Percentiles rank a stretch among this genome's conserved stretches.
phyloP scores from a whole-genome alignment of 106 monocot genomes.

The Triglochin maritima region DNA sequence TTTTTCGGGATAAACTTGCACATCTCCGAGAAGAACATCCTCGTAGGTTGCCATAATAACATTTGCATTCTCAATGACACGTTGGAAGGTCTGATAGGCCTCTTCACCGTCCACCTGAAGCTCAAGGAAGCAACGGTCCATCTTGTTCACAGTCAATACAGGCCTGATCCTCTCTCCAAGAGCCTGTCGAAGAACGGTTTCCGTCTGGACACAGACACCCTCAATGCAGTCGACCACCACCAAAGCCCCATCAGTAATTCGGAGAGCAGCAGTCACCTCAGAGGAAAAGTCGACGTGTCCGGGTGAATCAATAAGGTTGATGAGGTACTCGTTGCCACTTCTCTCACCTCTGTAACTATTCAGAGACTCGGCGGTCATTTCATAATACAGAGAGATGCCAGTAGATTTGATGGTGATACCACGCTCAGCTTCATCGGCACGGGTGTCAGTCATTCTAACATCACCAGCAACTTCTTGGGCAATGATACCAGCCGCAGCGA shows the following conservation, averaged over 20 bases:
- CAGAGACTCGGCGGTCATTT: conserved; percentile 31
- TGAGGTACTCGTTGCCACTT: conserved; percentile 35
- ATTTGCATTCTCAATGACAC: conserved; percentile 49
- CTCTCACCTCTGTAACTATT: conserved; percentile 36
- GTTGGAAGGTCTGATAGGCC: conserved; percentile 36
- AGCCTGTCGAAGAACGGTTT: conserved; percentile 37
- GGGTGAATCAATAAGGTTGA: conserved; percentile 47
- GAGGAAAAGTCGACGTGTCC: conserved; percentile 48
- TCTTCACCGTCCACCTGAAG: conserved; percentile 48
- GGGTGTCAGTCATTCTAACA: conserved; percentile 39
- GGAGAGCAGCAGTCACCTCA: conserved; percentile 41
- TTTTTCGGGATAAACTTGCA: conserved; percentile 44
- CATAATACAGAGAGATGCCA: conserved; percentile 34
- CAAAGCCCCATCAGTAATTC: conserved; percentile 42
- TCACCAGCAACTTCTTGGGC: conserved; percentile 44
- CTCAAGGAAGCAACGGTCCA: conserved; percentile 42
- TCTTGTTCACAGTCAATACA: conserved; percentile 38
- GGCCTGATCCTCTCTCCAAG: conserved; percentile 46
- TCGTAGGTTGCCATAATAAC: conserved; percentile 53
- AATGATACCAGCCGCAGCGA: conserved; percentile 39
- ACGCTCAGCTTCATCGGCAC: conserved; percentile 39
- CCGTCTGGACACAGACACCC: conserved; percentile 47
- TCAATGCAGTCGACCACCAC: conserved; percentile 44
- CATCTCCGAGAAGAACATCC: conserved; percentile 43
- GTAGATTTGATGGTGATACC: conserved; percentile 42